Evolutionary conservation across 257 asterid genomes (phyloP).

Genomic region (Lycium ferocissimum): DNA sequence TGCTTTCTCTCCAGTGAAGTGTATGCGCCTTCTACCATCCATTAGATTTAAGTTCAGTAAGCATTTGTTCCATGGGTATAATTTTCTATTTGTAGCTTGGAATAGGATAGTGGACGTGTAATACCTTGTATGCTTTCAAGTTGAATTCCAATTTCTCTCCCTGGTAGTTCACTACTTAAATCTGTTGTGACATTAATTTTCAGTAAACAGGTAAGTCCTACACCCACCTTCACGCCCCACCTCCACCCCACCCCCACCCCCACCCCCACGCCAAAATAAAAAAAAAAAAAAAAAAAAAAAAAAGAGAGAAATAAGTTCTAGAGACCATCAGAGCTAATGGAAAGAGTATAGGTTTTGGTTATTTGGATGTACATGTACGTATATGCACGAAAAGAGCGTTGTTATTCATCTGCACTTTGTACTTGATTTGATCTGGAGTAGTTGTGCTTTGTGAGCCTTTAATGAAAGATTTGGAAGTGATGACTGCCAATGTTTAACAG

Average conservation of each 20-base stretch:
- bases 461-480: not conserved
- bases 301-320: too few species aligned
- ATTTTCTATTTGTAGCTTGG: not conserved
- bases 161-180: too few species aligned
- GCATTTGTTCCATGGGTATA: not conserved
- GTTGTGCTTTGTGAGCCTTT: not conserved
- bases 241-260: too few species aligned
- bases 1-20: not conserved
- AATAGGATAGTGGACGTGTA: not conserved
- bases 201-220: too few species aligned
- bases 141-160: not conserved
- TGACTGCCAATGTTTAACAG: not conserved
- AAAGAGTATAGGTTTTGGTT: not conserved
- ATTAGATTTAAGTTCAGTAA: not conserved
- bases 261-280: too few species aligned
- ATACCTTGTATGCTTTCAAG: conserved; percentile 5
- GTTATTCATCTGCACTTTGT: not conserved
- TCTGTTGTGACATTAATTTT: too few species aligned
- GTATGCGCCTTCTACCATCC: not conserved
- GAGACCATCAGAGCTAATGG: not conserved
- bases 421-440: not conserved
- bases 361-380: not conserved
- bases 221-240: too few species aligned
- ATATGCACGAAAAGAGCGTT: not conserved
- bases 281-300: too few species aligned